A percentile compares a stretch with the other conserved stretches of the same genome.
These are phyloP conservation scores for Phaffomyces antillensis DNA, from an alignment of 805 yeast genomes.

Conservation along the genomic window DNA sequence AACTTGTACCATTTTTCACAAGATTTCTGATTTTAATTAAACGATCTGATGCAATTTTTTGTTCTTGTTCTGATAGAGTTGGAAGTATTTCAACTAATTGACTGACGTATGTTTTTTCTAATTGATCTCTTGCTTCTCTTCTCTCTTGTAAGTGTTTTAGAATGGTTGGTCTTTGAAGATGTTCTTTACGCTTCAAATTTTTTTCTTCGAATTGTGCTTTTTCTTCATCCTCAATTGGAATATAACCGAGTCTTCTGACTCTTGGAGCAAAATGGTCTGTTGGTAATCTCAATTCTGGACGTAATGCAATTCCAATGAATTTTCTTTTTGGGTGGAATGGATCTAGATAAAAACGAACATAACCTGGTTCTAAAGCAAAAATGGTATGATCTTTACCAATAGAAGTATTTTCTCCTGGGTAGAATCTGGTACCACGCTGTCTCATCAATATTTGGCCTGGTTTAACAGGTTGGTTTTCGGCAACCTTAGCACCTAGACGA, in stretches of 20 bases:
- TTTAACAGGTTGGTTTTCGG: conserved; percentile 65
- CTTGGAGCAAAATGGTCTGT: conserved; percentile 89
- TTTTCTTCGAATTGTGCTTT: conserved; percentile 53
- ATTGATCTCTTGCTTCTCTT: conserved; percentile 29
- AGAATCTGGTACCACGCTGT: conserved; percentile 92
- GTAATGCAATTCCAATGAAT: conserved; percentile 82
- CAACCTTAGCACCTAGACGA: conserved; percentile 83
- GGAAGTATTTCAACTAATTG: conserved; percentile 22
- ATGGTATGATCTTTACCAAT: conserved; percentile 94
- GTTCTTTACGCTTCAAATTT: conserved; percentile 62
- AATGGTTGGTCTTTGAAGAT: conserved; percentile 47
- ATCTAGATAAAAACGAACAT: conserved; percentile 82
- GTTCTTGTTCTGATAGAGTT: conserved; percentile 26
- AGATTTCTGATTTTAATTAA: conserved; percentile 46
- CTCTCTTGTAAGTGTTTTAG: conserved; percentile 34
- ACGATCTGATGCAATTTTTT: conserved; percentile 40
- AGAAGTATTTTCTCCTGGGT: conserved; percentile 86
- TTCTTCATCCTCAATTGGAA: conserved; percentile 40
- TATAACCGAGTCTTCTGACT: conserved; percentile 75
- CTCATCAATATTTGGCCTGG: conserved; percentile 86
- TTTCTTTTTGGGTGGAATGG: conserved; percentile 94
- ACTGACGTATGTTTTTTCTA: conserved; percentile 24
- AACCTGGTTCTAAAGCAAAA: conserved; percentile 88
- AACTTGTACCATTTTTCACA: conserved; percentile 49
- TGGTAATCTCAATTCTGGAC: conserved; percentile 60